Conservation (phyloP, 768 basidiomycete genomes). For the Suillus subalutaceus region DNA sequence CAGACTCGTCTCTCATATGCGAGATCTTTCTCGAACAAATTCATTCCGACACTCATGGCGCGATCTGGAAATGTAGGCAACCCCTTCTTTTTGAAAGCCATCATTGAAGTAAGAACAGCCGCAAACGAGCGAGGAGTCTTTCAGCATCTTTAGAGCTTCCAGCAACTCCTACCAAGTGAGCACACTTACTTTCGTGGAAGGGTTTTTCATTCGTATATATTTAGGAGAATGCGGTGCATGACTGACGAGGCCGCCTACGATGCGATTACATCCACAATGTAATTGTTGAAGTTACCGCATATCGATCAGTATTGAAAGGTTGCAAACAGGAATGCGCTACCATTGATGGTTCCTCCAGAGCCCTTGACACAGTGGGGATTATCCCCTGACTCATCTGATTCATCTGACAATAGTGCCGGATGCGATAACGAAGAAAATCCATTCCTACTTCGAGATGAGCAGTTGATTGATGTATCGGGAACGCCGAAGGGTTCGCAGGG, state of each 20-base stretch:
- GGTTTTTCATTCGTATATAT: background rate
- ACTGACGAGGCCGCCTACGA: background rate
- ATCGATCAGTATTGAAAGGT: background rate
- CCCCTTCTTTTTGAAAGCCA: background rate
- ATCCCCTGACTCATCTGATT: background rate
- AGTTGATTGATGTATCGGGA: background rate
- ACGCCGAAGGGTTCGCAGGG: background rate
- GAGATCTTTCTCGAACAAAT: background rate
- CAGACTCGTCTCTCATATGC: background rate
- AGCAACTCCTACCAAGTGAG: constrained; percentile 28
- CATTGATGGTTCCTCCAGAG: background rate
- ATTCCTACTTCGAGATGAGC: background rate
- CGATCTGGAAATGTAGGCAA: background rate
- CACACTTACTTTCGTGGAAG: background rate
- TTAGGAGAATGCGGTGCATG: constrained; percentile 4
- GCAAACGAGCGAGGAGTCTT: constrained; percentile 27
- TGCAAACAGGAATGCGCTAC: constrained; percentile 10
- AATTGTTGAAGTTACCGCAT: constrained; percentile 5
- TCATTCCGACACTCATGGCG: background rate
- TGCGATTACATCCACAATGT: constrained; percentile 6
- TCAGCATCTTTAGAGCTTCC: constrained; percentile 18
- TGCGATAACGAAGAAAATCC: background rate
- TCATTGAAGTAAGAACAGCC: constrained; percentile 16
- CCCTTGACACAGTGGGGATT: background rate
- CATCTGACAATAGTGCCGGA: background rate